Percentiles rank a stretch among this genome's conserved stretches.
Evolutionary conservation across 306 rosid species (phyloP).

Genomic region (Gastrolobium villosum): DNA sequence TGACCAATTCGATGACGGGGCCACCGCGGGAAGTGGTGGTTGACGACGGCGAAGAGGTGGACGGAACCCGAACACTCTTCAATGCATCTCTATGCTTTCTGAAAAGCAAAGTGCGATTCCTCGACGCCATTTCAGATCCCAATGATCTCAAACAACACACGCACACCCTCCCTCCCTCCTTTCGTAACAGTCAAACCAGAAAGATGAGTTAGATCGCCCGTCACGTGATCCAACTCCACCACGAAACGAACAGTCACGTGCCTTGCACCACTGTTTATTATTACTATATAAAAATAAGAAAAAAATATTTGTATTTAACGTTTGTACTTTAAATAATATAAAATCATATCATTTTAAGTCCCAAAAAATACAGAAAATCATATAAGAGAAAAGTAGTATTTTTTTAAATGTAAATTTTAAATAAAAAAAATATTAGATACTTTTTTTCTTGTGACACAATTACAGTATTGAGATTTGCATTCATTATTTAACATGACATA

Average conservation of each 20-base stretch:
- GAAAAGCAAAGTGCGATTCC: slow-evolving; percentile 73
- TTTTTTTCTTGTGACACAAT: too few relatives aligned
- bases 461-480: too few relatives aligned
- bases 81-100: slow-evolving; percentile 77
- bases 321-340: too few relatives aligned
- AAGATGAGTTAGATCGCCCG: slow-evolving; percentile 17
- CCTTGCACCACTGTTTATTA: slow-evolving; percentile 32
- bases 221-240: slow-evolving; percentile 52
- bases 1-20: slow-evolving; percentile 92
- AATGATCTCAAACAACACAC: slow-evolving; percentile 34
- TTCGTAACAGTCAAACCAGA: slow-evolving; percentile 42
- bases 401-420: too few relatives aligned
- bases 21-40: slow-evolving; percentile 62
- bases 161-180: slow-evolving; percentile 31
- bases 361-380: too few relatives aligned
- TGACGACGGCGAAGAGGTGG: slow-evolving; percentile 53
- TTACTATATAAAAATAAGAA: too few relatives aligned
- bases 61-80: slow-evolving; percentile 83
- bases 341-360: too few relatives aligned
- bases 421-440: too few relatives aligned
- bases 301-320: too few relatives aligned
- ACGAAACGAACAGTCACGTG: slow-evolving; percentile 54
- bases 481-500: too few relatives aligned
- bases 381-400: too few relatives aligned
- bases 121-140: slow-evolving; percentile 71